Evolutionary conservation across 441 rosid species (phyloP).

Genomic region (Populus trichocarpa): DNA sequence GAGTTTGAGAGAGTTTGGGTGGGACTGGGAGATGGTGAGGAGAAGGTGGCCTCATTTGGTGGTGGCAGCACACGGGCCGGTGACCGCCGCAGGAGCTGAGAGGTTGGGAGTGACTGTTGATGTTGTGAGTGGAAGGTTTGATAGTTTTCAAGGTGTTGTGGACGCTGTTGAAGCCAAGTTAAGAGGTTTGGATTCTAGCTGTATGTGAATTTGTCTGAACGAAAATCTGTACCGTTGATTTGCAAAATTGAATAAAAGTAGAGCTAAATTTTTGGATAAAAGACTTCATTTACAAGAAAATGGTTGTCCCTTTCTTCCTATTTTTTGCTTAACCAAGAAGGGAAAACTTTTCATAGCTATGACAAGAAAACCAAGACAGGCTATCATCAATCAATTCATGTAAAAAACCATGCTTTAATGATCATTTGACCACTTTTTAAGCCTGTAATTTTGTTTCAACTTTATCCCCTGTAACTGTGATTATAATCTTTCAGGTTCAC

Average conservation of each 20-base stretch:
- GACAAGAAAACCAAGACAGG: background rate
- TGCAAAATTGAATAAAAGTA: background rate
- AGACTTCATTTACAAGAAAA: conserved; percentile 3
- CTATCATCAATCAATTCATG: background rate
- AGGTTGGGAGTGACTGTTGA: conserved; percentile 47
- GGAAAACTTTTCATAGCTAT: background rate
- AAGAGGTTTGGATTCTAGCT: conserved; percentile 5
- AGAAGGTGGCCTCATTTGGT: conserved; percentile 41
- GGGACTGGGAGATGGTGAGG: conserved; percentile 44
- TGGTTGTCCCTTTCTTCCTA: background rate
- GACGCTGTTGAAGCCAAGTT: conserved; percentile 31
- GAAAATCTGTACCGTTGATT: background rate
- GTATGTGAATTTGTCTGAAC: conserved; percentile 4
- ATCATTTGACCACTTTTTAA: background rate
- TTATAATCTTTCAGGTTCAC: background rate
- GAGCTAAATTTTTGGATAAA: background rate
- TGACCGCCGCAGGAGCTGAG: conserved; percentile 54
- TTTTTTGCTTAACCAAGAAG: background rate
- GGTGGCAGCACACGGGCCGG: conserved; percentile 60
- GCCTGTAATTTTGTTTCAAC: background rate
- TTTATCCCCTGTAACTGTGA: background rate
- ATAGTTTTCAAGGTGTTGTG: conserved; percentile 48
- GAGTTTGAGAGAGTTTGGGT: conserved; percentile 39
- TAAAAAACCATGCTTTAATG: background rate
- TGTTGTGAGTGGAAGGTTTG: conserved; percentile 35